phyloP scores from a whole-genome alignment of 2,329 filamentous ascomycete species.

The Aphanocladium album region DNA sequence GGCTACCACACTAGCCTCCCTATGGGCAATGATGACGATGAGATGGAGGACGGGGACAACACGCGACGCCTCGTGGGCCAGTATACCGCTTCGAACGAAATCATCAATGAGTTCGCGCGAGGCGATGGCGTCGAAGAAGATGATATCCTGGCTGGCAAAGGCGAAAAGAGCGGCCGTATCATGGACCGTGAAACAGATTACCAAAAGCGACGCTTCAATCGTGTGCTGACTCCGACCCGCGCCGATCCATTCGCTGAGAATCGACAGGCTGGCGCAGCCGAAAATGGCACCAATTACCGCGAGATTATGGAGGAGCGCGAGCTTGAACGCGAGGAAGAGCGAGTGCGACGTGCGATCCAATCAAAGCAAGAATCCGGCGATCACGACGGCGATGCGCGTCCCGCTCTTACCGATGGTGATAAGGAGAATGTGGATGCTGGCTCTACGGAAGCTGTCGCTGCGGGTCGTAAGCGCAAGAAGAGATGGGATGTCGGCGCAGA shows the following conservation, averaged over 20 bases:
- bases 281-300: constrained; percentile 76
- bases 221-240: constrained; percentile 77
- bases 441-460: constrained; percentile 56
- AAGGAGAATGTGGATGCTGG: constrained; percentile 71
- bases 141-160: constrained; percentile 75
- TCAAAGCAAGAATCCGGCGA: constrained; percentile 57
- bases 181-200: constrained; percentile 93
- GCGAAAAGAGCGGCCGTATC: constrained; percentile 87
- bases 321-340: constrained; percentile 87
- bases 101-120: constrained; percentile 90
- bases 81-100: constrained; percentile 86
- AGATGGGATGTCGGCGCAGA: constrained; percentile 76
- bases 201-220: constrained; percentile 90
- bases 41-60: constrained; percentile 68
- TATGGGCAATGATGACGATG: constrained; percentile 69
- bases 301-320: constrained; percentile 89
- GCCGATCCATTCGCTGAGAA: constrained; percentile 81
- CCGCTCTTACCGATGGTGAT: constrained; percentile 68
- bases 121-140: constrained; percentile 86
- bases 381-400: constrained; percentile 58
- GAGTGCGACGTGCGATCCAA: constrained; percentile 73
- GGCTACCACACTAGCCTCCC: constrained; percentile 91
- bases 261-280: constrained; percentile 58
- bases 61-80: constrained; percentile 82
- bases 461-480: constrained; percentile 81